phyloP scores from a whole-genome alignment of 768 basidiomycete genomes.

The Lactifluus subvellereus region DNA sequence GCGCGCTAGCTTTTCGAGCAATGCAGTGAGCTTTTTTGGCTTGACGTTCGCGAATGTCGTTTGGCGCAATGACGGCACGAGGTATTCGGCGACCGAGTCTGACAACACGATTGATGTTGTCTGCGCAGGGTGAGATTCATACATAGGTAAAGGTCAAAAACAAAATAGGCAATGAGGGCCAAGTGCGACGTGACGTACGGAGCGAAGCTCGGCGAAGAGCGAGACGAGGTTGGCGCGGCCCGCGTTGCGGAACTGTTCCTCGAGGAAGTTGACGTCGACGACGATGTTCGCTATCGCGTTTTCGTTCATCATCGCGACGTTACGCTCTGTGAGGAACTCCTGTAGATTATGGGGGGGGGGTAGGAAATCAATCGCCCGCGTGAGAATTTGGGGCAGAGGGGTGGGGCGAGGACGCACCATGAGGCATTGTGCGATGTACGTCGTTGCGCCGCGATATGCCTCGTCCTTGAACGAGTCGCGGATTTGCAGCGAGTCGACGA shows the following conservation, averaged over 20 bases:
- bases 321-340: constrained; percentile 74
- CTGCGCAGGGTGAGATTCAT: constrained; percentile 32
- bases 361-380: background rate
- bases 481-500: constrained; percentile 85
- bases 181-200: constrained; percentile 44
- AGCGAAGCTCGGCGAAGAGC: constrained; percentile 74
- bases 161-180: background rate
- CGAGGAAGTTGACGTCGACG: constrained; percentile 83
- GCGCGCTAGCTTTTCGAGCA: constrained; percentile 75
- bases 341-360: constrained; percentile 28
- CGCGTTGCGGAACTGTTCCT: constrained; percentile 75
- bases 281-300: constrained; percentile 82
- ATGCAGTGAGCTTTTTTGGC: constrained; percentile 61
- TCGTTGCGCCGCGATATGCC: constrained; percentile 83
- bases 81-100: constrained; percentile 72
- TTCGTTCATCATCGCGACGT: constrained; percentile 78
- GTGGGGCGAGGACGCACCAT: constrained; percentile 52
- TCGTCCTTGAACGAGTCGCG: constrained; percentile 83
- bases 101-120: constrained; percentile 67
- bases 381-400: too few species aligned
- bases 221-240: constrained; percentile 63
- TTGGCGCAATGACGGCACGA: constrained; percentile 65
- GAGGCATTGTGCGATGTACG: constrained; percentile 79
- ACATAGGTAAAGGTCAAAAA: background rate
- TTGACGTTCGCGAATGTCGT: constrained; percentile 60